Evolutionary conservation across 768 basidiomycete genomes (phyloP).

Genomic region (Boletus speciosus): DNA sequence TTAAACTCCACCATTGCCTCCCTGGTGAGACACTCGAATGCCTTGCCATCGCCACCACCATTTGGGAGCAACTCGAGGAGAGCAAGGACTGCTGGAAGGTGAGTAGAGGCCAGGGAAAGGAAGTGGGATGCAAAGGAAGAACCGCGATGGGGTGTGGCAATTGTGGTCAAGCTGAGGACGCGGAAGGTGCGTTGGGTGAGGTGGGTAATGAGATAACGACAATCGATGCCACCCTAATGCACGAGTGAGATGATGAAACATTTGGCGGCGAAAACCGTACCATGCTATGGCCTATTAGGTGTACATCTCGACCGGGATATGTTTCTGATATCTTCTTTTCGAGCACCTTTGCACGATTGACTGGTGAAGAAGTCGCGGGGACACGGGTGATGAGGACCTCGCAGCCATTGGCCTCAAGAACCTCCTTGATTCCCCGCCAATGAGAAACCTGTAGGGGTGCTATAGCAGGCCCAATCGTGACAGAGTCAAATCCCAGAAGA

Average conservation of each 20-base stretch:
- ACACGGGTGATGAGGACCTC: conserved; percentile 93
- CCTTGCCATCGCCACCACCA: conserved; percentile 91
- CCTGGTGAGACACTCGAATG: conserved; percentile 84
- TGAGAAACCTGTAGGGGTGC: conserved; percentile 85
- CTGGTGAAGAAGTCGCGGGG: conserved; percentile 85
- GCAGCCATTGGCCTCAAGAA: conserved; percentile 80
- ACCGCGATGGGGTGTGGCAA: conserved; percentile 93
- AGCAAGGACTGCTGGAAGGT: conserved; percentile 67
- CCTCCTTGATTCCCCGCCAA: conserved; percentile 96
- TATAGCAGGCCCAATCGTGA: conserved; percentile 73
- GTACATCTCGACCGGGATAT: conserved; percentile 81
- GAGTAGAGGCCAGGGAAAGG: conserved; percentile 62
- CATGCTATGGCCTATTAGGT: conserved; percentile 84
- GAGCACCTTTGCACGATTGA: conserved; percentile 89
- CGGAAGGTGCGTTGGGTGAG: conserved; percentile 73
- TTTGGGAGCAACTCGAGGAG: conserved; percentile 84
- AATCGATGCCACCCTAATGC: conserved; percentile 86
- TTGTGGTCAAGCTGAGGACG: conserved; percentile 87
- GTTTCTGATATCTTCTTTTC: conserved; percentile 73
- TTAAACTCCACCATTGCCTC: conserved; percentile 90
- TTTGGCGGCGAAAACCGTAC: conserved; percentile 34
- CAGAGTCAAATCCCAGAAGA: conserved; percentile 82
- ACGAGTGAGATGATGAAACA: neutral
- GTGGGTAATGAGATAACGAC: conserved; percentile 82
- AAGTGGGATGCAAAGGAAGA: conserved; percentile 93